Conservation (phyloP, 805 yeast species). For the Ogataea paraovalis region DNA sequence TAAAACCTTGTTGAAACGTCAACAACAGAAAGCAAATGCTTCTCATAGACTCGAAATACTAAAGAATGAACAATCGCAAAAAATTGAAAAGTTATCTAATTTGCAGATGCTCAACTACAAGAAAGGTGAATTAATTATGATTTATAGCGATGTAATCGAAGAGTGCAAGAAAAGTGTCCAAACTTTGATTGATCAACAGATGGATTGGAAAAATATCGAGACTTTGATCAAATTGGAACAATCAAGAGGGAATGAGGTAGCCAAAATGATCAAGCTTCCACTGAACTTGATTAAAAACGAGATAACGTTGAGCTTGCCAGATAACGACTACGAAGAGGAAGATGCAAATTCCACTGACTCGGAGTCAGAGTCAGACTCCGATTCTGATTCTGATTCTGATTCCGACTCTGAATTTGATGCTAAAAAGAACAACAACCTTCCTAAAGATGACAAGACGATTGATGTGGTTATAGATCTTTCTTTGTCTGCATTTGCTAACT, state of each 20-base stretch:
- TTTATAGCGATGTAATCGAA: conserved; percentile 66
- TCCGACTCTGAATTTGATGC: conserved; percentile 31
- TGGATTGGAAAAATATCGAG: conserved; percentile 93
- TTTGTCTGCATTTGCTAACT: conserved; percentile 83
- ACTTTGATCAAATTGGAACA: conserved; percentile 68
- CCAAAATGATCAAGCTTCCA: conserved; percentile 59
- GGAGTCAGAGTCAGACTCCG: conserved; percentile 33
- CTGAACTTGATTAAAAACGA: conserved; percentile 66
- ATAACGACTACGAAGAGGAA: conserved; percentile 37
- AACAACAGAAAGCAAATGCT: conserved; percentile 74
- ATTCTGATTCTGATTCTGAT: conserved; percentile 30
- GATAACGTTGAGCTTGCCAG: conserved; percentile 54
- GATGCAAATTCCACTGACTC: conserved; percentile 26
- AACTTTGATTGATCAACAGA: conserved; percentile 66
- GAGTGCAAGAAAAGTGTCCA: conserved; percentile 67
- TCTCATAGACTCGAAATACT: conserved; percentile 72
- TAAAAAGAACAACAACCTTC: conserved; percentile 5
- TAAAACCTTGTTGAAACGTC: conserved; percentile 68
- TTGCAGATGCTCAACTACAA: conserved; percentile 60
- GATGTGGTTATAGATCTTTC: conserved; percentile 63
- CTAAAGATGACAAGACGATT: conserved; percentile 27
- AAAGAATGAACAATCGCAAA: conserved; percentile 62
- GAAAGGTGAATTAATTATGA: conserved; percentile 71
- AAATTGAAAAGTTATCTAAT: conserved; percentile 59
- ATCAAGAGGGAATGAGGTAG: conserved; percentile 57